phyloP scores from a whole-genome alignment of 768 basidiomycete species.

The Chalciporus sphaerocephalus region DNA sequence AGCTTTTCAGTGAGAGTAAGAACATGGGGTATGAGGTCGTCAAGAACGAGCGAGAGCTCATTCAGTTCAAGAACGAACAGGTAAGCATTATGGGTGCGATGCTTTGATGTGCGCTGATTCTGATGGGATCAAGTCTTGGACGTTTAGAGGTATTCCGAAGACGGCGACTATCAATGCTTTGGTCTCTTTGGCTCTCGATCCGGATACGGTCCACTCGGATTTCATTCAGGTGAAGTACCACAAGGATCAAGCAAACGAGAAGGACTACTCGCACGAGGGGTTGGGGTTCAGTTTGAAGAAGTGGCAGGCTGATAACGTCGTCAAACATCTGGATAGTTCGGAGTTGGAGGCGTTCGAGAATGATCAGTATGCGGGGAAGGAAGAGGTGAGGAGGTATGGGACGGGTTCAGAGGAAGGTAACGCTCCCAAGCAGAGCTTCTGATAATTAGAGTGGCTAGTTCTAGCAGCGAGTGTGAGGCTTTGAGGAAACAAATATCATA shows the following conservation, averaged over 20 bases:
- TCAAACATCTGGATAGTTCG: no score
- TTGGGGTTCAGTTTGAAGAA: no score
- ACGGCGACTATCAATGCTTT: constrained; percentile 40
- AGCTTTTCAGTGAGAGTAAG: constrained; percentile 34
- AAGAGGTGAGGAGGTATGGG: constrained; percentile 1
- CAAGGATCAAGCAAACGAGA: constrained; percentile 41
- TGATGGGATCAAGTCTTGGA: no score
- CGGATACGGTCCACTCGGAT: constrained; percentile 37
- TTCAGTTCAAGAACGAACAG: constrained; percentile 44
- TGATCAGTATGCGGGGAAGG: constrained; percentile 4
- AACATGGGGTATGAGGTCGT: constrained; percentile 36
- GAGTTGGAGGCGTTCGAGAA: constrained; percentile 24
- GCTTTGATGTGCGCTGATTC: constrained; percentile 15
- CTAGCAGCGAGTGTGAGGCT: no score
- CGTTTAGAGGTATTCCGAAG: constrained; percentile 37
- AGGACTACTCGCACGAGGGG: no score
- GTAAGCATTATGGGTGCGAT: constrained; percentile 8
- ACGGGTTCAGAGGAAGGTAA: neutral
- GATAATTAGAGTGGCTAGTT: no score
- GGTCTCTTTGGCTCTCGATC: constrained; percentile 37
- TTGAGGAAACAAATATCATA: no score
- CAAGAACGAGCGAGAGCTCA: constrained; percentile 34
- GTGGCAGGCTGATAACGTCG: no score
- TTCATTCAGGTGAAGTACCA: constrained; percentile 36
- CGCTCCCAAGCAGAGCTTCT: no score